A percentile compares a stretch with the other conserved stretches of the same genome.
Evolutionary conservation across 2,329 filamentous ascomycete genomes (phyloP).

Genomic region (Scedosporium boydii): DNA sequence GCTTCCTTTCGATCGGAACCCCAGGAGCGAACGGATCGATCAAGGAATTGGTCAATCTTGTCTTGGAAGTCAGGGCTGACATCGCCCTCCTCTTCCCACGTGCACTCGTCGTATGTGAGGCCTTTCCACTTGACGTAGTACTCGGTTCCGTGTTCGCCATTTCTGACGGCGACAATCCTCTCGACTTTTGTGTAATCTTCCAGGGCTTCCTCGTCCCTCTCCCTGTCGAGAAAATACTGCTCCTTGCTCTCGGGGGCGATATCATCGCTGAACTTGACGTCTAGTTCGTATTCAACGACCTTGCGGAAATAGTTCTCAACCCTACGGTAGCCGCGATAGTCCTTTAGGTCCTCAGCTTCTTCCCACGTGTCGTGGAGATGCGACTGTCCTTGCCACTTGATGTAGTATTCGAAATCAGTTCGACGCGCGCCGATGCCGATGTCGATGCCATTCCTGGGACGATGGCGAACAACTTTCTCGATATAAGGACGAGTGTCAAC

Average conservation of each 20-base stretch:
- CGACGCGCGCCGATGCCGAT: constrained; percentile 46
- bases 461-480: constrained; percentile 83
- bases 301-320: constrained; percentile 94
- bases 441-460: constrained; percentile 59
- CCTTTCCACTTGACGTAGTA: constrained; percentile 98
- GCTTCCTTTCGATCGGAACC: constrained; percentile 70
- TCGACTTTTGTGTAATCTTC: constrained; percentile 90
- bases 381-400: constrained; percentile 96
- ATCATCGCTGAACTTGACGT: constrained; percentile 65
- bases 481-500: constrained; percentile 79
- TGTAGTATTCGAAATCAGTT: constrained; percentile 80
- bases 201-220: constrained; percentile 79
- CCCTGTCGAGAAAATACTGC: constrained; percentile 90
- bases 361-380: constrained; percentile 97
- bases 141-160: constrained; percentile 71
- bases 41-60: constrained; percentile 85
- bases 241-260: constrained; percentile 78
- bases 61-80: constrained; percentile 72
- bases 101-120: constrained; percentile 85
- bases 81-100: constrained; percentile 75
- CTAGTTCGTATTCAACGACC: constrained; percentile 68
- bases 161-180: constrained; percentile 75
- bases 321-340: constrained; percentile 76
- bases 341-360: constrained; percentile 60
- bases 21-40: constrained; percentile 73